Evolutionary conservation across 169 alveolate genomes (phyloP).

Genomic region (Cryptosporidium ubiquitum): DNA sequence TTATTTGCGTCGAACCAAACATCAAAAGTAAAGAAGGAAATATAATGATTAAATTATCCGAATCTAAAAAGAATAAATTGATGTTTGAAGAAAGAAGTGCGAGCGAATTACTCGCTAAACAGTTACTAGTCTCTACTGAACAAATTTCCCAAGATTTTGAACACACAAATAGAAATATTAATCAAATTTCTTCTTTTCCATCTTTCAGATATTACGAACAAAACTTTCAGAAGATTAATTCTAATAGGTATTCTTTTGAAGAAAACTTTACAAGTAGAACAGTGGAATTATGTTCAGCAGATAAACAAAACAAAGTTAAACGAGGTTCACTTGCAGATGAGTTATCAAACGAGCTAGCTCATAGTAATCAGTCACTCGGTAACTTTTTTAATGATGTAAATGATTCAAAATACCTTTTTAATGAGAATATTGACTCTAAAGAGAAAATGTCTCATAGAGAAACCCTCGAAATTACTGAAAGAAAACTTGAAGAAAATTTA

Average conservation of each 20-base stretch:
- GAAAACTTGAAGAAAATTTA: background rate
- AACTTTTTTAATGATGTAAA: background rate
- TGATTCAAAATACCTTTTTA: background rate
- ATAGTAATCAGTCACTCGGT: background rate
- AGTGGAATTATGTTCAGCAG: slow-evolving; percentile 33
- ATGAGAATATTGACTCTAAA: background rate
- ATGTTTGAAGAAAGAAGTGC: slow-evolving; percentile 64
- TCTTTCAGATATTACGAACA: slow-evolving; percentile 1
- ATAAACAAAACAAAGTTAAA: background rate
- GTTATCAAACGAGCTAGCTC: slow-evolving; percentile 3
- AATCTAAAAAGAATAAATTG: slow-evolving; percentile 37
- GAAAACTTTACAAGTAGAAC: slow-evolving; percentile 60
- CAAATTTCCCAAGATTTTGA: slow-evolving; percentile 49
- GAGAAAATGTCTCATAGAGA: background rate
- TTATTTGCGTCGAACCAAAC: slow-evolving; percentile 22
- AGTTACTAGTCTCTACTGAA: slow-evolving; percentile 27
- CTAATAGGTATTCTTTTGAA: background rate
- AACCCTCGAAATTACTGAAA: background rate
- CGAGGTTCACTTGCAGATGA: slow-evolving; percentile 43
- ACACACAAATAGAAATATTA: slow-evolving; percentile 1
- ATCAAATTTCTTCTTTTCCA: background rate
- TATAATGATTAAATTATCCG: slow-evolving; percentile 46
- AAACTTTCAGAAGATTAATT: background rate
- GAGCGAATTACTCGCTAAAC: slow-evolving; percentile 20
- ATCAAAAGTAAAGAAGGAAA: background rate